A percentile compares a stretch with the other conserved stretches of the same genome.
These are phyloP conservation scores for Pistacia vera DNA, from an alignment of 345 rosid species.

Conservation along the genomic window DNA sequence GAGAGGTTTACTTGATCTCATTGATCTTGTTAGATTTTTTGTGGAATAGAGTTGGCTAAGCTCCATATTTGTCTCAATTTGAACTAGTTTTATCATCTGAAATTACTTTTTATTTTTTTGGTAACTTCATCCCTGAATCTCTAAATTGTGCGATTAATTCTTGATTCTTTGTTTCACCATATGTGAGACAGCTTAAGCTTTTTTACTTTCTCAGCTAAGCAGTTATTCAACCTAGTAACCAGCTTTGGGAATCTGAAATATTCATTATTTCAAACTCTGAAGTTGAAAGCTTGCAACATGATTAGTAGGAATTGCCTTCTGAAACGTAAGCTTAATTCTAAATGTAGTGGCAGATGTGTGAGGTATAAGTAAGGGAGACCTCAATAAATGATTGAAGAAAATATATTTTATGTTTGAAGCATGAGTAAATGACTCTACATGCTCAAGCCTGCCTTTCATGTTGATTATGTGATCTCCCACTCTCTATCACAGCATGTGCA, in stretches of 20 bases:
- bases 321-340: neutral
- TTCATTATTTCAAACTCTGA: neutral
- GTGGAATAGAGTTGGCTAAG: slow-evolving; percentile 3
- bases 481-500: neutral
- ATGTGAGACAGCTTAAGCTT: neutral
- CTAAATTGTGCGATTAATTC: neutral
- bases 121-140: neutral
- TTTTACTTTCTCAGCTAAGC: neutral
- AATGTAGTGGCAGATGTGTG: neutral
- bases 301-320: neutral
- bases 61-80: neutral
- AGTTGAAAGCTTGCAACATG: neutral
- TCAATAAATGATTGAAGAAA: neutral
- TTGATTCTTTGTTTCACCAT: neutral
- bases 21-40: neutral
- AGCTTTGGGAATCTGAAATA: no score
- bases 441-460: neutral
- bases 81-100: neutral
- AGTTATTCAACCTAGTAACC: neutral
- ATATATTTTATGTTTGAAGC: no score
- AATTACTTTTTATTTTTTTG: neutral
- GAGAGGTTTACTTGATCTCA: neutral
- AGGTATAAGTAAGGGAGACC: neutral
- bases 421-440: neutral
- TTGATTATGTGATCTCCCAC: neutral